Evolutionary conservation across 768 basidiomycete genomes (phyloP), one percentile per base, ranked within the genome.

Genomic region (Suillus fuscotomentosus): DNA sequence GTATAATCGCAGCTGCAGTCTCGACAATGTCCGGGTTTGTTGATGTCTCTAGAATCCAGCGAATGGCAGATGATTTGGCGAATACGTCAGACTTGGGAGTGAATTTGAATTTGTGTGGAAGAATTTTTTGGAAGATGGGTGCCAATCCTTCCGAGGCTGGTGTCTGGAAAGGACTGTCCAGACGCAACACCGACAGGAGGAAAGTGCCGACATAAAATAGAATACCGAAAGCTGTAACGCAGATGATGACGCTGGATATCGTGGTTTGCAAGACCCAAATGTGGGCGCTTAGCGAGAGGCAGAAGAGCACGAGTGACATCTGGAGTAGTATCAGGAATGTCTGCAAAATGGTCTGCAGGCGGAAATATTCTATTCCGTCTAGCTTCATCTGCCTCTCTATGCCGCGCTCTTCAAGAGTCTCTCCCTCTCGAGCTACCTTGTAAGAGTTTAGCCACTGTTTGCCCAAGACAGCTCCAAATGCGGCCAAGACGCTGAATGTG

Each of bases 251-350:
- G 6, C 47, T 36, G 1, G 65, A 54, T 31, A 67, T 63, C 2
- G 36, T 63, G 13, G 7, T 38, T 45, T 68, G 62, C 34, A 63
- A 17, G 2, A 36, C 27, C 69, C 69, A 70, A 7, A 68, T 20
- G 31, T 62, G 53, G 3, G 65, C 55, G 11, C 67, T 42, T 43
- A 72, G 63, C 10, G 71, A 45, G 22, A 66, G 55, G 10, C 57
- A 36, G 45, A 72, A 71, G 24, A 72, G 48, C 15, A 72, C 38
- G 43, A 72, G 64, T 0, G 70, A 71, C 24, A 71, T 36, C 64
- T 71, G 71, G 45, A 71, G 62, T 6, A 71, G 55, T 5, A 65
- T 56, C 3, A 71, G 66, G 2, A 71, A 56, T 10, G 36, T 20
- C 36, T 63, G 60, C 59, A 71, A 51, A 38, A 66, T 15, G 38